Evolutionary conservation across 768 basidiomycete species (phyloP), one percentile per base, ranked within the genome.

Genomic region (Favolaschia claudopus): DNA sequence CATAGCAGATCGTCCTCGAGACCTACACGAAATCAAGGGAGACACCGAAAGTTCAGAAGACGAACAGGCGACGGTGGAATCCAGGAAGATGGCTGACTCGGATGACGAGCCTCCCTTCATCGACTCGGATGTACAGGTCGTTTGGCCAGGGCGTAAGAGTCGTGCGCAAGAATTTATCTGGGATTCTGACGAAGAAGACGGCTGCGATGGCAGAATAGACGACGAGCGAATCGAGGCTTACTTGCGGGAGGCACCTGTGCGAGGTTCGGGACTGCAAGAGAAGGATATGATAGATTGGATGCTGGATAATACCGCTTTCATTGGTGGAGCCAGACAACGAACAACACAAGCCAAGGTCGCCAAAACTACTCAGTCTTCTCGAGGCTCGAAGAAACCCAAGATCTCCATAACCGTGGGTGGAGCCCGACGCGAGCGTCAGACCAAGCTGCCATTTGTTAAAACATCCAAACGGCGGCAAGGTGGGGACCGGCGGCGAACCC

Each of bases 251-350:
- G 54, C 49, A 58, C 20, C 53, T 25, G 0, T 51, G 47, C 22
- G 59, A 51, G 66, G 60, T 9, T 68, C 69, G 20, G 69, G 67
- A 24, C 72, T 65, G 52, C 78, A 74, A 70, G 81, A 77, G 60
- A 79, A 68, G 69, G 85, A 78, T 65, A 69, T 89, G 48, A 89
- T 92, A 43, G 87, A 91, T 63, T 85, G 85, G 69, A 92, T 92
- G 89, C 66, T 92, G 44, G 76, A 77, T 14, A 77, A 82, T 43
- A 80, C 81, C 2, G 72, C 74, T 20, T 67, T 62, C 52, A 66
- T 76, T 5, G 70, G 72, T 15, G 54, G 58, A 36, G 43, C 44
- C 15, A 49, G 55, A 60, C 70, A 62, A 53, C 52, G 32, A 7
- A 69, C 50, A 36, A 56, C 36, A 67, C 52, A 55, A 20, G 14